phyloP scores from a whole-genome alignment of 257 asterid genomes.

The Solanum rostratum region DNA sequence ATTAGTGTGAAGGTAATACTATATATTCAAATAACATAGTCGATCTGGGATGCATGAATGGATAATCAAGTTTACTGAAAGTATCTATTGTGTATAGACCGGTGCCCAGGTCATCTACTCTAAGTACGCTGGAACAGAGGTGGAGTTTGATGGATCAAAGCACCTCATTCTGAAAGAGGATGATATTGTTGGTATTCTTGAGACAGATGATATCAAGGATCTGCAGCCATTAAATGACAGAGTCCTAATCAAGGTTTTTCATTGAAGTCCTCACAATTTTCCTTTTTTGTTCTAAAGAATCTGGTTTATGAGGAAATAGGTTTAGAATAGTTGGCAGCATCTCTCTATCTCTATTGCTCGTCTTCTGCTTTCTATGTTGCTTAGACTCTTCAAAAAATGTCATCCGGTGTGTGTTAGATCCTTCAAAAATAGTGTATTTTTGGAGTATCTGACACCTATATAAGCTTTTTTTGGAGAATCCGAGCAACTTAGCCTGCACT shows the following conservation, averaged over 20 bases:
- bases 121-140: slow-evolving; percentile 94
- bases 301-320: neutral
- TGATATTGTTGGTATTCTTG: slow-evolving; percentile 82
- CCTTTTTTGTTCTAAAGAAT: neutral
- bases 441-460: neutral
- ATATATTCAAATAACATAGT: neutral
- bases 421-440: neutral
- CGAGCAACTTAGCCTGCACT: neutral
- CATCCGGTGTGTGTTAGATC: neutral
- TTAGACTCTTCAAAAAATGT: neutral
- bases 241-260: slow-evolving; percentile 70
- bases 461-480: neutral
- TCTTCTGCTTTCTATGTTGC: neutral
- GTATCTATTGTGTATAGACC: slow-evolving; percentile 25
- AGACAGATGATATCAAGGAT: slow-evolving; percentile 76
- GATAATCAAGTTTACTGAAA: neutral
- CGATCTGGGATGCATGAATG: neutral
- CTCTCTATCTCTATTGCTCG: neutral
- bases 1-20: slow-evolving; percentile 54
- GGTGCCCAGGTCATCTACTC: slow-evolving; percentile 84
- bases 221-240: slow-evolving; percentile 84
- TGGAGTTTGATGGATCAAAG: slow-evolving; percentile 66
- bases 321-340: neutral
- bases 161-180: slow-evolving; percentile 93
- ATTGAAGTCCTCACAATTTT: neutral